Evolutionary conservation across 805 yeast species (phyloP).

Genomic region (Clavispora carvajalis): DNA sequence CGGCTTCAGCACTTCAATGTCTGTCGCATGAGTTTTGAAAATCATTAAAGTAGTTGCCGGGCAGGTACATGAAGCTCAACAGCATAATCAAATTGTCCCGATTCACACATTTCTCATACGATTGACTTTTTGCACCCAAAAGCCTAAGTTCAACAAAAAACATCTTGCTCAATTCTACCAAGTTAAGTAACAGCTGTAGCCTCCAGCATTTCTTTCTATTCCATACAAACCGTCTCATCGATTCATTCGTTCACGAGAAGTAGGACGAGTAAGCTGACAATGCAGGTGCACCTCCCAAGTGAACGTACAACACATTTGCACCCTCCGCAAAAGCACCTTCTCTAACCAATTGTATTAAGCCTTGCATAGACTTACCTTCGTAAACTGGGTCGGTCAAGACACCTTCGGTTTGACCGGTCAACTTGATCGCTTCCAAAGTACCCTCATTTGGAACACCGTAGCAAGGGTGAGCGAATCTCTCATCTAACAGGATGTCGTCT

Average conservation of each 20-base stretch:
- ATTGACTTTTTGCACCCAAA: no score
- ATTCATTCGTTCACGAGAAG: neutral
- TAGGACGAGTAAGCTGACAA: conserved; percentile 6
- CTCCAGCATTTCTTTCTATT: no score
- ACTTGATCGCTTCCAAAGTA: conserved; percentile 5
- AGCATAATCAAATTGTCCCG: no score
- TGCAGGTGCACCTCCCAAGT: conserved; percentile 5
- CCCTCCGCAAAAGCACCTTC: conserved; percentile 3
- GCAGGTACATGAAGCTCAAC: no score
- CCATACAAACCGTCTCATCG: no score
- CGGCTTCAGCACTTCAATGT: no score
- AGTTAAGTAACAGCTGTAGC: no score
- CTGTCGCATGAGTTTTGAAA: no score
- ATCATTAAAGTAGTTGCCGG: no score
- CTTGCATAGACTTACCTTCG: conserved; percentile 6
- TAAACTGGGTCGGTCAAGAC: conserved; percentile 5
- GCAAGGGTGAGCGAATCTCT: conserved; percentile 4
- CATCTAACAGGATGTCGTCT: conserved; percentile 1
- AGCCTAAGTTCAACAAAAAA: no score
- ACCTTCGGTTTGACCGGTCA: conserved; percentile 4
- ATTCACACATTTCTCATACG: no score
- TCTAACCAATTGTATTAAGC: conserved; percentile 2
- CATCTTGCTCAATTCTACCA: no score
- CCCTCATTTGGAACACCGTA: conserved; percentile 5
- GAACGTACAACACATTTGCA: conserved; percentile 3